Base-by-base conservation (phyloP, 495 filamentous ascomycete species). In the Astrothelium subdiscretum region DNA sequence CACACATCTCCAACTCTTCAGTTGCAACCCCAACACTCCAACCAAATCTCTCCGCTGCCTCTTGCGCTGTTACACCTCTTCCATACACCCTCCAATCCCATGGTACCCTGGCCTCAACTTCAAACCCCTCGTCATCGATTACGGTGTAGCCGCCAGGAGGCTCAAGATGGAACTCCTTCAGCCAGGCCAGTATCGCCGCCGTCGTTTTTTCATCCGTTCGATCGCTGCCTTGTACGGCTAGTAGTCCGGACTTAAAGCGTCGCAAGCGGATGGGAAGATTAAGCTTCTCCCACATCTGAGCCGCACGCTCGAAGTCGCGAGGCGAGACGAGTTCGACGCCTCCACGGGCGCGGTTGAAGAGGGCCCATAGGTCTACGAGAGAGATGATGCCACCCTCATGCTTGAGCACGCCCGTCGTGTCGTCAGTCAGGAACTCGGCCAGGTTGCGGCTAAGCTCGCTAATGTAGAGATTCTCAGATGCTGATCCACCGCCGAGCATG, bases 1-100 rank as follows among this genome's bases (percentile, higher is more conserved):
- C 74, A 3, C 71, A 94, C 94, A 97, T 97, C 74, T 96, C 91
- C 32, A 99, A 75, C 73, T 97, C 95, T 70, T 97, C 95, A 59
- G 84, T 85, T 3, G 94, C 95, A 24, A 99, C 94, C n/a, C 95
- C 95, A 18, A 99, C 87, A 72, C 94, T 97, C 94, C 94, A 99
- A 26, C 91, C 90, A 75, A 99, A 99, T 58, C 81, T 80, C 74
- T 95, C 90, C 0, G 94, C 94, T 0, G 83, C 82, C 70, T 97
- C 92, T 67, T 92, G 87, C 8, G 92, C 91, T 3, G 91, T 97
- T 27, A 99, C 85, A 3, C 91, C 89, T 43, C 84, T 80, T 1
- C 92, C 95, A 70, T 88, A 95, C 26, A 76, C 62, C 22, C 73
- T 78, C 87, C 88, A 90, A 68, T 90, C 86, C 89, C 89, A 91